Evolutionary conservation across 352 stramenopile genomes (phyloP), one percentile per base, ranked within the genome.

Genomic region (Phytophthora cryptogea): DNA sequence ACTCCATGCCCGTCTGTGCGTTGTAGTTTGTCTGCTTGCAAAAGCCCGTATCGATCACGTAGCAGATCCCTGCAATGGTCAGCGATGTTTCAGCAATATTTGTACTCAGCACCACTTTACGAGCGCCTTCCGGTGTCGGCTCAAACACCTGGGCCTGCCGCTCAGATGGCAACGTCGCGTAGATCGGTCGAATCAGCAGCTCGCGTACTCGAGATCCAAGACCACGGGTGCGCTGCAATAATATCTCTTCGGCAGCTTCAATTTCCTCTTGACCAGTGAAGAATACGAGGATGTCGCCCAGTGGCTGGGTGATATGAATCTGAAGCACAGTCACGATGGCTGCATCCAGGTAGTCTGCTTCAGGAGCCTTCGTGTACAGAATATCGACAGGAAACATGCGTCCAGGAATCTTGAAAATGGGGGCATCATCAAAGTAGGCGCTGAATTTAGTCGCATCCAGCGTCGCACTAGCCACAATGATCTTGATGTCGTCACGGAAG

Each of bases 1-100:
- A 99, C 63, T 99, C 97, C 96, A 99, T 99, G 7, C 97, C 97
- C 3, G 94, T 98, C 54, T 97, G 90, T 0, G 98, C 91, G 76
- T 99, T 99, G 82, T 98, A 99, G 40, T 91, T 98, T 5, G 98
- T 99, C 72, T 99, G 97, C 68, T 99, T 99, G 80, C 96, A 99
- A 66, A 99, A 99, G 14, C 98, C 98, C 11, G 96, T 98, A 76
- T 99, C 98, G 37, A 99, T 98, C 11, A 99, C 98, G 63, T 97
- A 99, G 67, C 93, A 98, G 54, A 99, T 99, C 9, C 97, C 97
- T 52, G 99, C 88, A 59, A 99, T 99, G 0, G 98, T 99, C 13
- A 99, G 71, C 52, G 90, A 98, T 14, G 98, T 99, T 74, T 99
- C 98, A 3, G 97, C 98, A 68, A 99, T 99, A 78, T 99, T 99